Conservation (phyloP, 768 basidiomycete genomes). For the Mycena indigotica region DNA sequence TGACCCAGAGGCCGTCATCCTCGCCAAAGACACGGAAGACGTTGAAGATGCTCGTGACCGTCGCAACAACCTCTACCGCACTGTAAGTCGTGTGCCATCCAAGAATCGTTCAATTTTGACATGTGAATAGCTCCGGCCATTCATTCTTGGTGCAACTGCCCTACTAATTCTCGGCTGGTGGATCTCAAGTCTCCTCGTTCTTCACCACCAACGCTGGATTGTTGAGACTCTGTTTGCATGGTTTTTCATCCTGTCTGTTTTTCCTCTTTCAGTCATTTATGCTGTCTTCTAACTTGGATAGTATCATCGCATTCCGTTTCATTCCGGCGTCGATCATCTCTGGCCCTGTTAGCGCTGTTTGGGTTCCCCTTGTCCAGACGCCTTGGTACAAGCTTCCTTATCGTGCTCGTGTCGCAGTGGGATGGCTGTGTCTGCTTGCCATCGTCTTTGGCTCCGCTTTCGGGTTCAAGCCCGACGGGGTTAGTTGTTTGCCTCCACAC, state of each 20-base stretch:
- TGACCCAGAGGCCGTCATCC: conserved; percentile 27
- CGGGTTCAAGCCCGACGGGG: conserved; percentile 38
- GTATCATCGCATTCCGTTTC: conserved; percentile 83
- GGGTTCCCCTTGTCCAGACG: conserved; percentile 62
- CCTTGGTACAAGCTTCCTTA: conserved; percentile 61
- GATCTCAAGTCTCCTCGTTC: conserved; percentile 67
- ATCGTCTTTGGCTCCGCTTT: conserved; percentile 88
- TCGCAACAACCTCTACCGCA: conserved; percentile 23
- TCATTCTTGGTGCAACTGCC: conserved; percentile 54
- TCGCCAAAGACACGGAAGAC: conserved; percentile 26
- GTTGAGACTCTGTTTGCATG: conserved; percentile 83
- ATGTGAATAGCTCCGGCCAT: conserved; percentile 34
- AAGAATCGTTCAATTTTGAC: not conserved
- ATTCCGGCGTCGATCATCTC: conserved; percentile 73
- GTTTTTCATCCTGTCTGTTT: conserved; percentile 71
- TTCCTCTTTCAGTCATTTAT: not conserved
- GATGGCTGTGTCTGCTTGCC: conserved; percentile 76
- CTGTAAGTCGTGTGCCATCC: conserved; percentile 17
- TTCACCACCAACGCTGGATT: conserved; percentile 77
- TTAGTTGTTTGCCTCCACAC: not conserved
- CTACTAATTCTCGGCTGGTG: conserved; percentile 80
- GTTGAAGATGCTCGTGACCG: conserved; percentile 16
- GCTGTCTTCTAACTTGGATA: conserved; percentile 25
- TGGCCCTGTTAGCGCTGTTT: conserved; percentile 70
- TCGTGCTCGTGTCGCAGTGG: conserved; percentile 57